Conservation (phyloP, 1,139 yeast species). For the Scheffersomyces quercinus region DNA sequence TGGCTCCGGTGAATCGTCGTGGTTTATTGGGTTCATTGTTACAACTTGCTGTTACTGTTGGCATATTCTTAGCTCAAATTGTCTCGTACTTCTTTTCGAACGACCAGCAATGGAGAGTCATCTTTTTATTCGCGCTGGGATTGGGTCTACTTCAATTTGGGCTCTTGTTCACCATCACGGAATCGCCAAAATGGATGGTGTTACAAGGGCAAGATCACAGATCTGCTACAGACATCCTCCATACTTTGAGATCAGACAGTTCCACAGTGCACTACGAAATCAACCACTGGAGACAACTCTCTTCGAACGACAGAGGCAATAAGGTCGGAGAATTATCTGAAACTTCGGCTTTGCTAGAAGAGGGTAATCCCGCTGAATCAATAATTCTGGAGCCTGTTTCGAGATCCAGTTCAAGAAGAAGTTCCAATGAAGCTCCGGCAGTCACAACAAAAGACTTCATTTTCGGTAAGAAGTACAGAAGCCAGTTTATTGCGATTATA, state of each 20-base stretch:
- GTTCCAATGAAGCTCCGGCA: constrained; percentile 31
- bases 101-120: constrained; percentile 36
- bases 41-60: constrained; percentile 39
- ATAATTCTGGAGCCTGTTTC: neutral
- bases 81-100: constrained; percentile 34
- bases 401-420: constrained; percentile 16
- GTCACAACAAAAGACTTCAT: constrained; percentile 27
- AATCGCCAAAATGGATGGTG: constrained; percentile 45
- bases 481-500: constrained; percentile 30
- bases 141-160: constrained; percentile 31
- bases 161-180: constrained; percentile 33
- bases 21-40: constrained; percentile 40
- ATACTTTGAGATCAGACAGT: constrained; percentile 29
- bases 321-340: constrained; percentile 4
- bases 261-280: constrained; percentile 34
- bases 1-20: constrained; percentile 39
- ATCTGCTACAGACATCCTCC: constrained; percentile 29
- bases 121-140: constrained; percentile 27
- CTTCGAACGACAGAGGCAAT: constrained; percentile 6
- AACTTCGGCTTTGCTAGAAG: constrained; percentile 1
- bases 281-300: constrained; percentile 37
- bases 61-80: constrained; percentile 35
- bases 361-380: constrained; percentile 1
- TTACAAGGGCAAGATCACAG: constrained; percentile 28
- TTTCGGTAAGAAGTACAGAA: constrained; percentile 18